Evolutionary conservation across 2,329 filamentous ascomycete genomes (phyloP).

Genomic region (Neonectria faginata): DNA sequence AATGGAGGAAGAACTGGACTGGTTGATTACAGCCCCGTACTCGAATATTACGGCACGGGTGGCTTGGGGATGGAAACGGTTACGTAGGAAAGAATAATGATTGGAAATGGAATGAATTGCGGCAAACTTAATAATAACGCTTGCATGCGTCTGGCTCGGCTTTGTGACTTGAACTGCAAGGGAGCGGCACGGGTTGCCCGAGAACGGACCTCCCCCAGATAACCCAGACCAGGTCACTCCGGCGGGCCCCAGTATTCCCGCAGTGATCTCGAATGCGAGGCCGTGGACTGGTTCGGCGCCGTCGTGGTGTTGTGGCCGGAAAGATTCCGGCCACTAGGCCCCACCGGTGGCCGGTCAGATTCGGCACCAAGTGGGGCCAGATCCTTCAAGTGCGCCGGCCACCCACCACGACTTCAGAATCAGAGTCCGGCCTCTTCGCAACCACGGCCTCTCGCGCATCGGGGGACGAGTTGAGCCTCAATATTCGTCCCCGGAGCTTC

Average conservation of each 20-base stretch:
- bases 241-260: slow-evolving; percentile 16
- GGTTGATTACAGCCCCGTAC: slow-evolving; percentile 8
- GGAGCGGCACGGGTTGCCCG: slow-evolving; percentile 20
- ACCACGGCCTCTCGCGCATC: slow-evolving; percentile 5
- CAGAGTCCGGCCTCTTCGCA: slow-evolving; percentile 1
- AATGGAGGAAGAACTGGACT: slow-evolving; percentile 15
- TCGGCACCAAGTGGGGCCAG: slow-evolving; percentile 37
- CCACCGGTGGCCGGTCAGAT: slow-evolving; percentile 38
- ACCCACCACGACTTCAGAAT: slow-evolving; percentile 16
- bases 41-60: slow-evolving; percentile 19
- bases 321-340: slow-evolving; percentile 49
- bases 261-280: slow-evolving; percentile 24
- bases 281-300: slow-evolving; percentile 39
- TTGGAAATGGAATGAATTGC: neutral
- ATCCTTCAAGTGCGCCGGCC: slow-evolving; percentile 22
- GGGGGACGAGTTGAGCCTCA: neutral
- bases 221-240: slow-evolving; percentile 9
- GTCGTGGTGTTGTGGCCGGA: slow-evolving; percentile 49
- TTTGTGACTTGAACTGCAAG: slow-evolving; percentile 11
- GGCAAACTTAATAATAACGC: neutral
- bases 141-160: slow-evolving; percentile 8
- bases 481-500: too few relatives aligned
- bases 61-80: slow-evolving; percentile 18
- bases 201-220: slow-evolving; percentile 26
- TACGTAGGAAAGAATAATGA: slow-evolving; percentile 30